Base-by-base conservation (phyloP, 345 rosid species). In the Hevea brasiliensis region DNA sequence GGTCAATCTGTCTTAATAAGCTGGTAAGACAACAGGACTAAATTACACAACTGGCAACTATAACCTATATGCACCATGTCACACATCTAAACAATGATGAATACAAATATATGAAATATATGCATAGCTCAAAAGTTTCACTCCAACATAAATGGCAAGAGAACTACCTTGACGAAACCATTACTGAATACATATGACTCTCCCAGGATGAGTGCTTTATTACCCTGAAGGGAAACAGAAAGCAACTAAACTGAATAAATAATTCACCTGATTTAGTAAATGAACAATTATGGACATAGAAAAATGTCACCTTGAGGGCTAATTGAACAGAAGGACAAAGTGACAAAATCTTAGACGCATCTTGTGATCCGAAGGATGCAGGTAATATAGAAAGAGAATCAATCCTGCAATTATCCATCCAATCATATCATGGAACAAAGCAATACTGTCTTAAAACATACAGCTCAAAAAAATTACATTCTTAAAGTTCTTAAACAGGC, bases 311-410 rank as follows among this genome's bases (percentile, higher is more conserved):
- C 99, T 94, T 92, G 61, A 88, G 81, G 48, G 92, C 89, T 13
- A 85, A 85, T 76, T 85, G 88, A 83, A 90, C 83, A 42, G 92
- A 90, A 23, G 90, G 89, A 77, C 92, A 90, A 82, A 86, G 85
- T 62, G 87, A 87, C 81, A 94, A 76, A 73, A 92, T 81, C 76
- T 87, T 90, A 35, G 87, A 85, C 74, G 97, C 97, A 85, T 94
- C 99, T 69, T 87, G 87, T 40, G 84, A 37, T 67, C 85, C 83
- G 76, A 94, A 89, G 26, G 87, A 87, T 21, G 94, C 13, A 42
- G 97, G 92, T 70, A 94, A 81, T 74, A 92, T 86, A 72, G 99
- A 85, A 67, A 92, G 91, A 62, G 94, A 85, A 84, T 90, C 97
- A 64, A 94, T 86, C 99, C 99, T 94, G 89, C 85, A 87, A 72